These are phyloP conservation scores for Gnomoniopsis sp. DNA, from an alignment of 2,329 filamentous ascomycete genomes.

Conservation along the genomic window DNA sequence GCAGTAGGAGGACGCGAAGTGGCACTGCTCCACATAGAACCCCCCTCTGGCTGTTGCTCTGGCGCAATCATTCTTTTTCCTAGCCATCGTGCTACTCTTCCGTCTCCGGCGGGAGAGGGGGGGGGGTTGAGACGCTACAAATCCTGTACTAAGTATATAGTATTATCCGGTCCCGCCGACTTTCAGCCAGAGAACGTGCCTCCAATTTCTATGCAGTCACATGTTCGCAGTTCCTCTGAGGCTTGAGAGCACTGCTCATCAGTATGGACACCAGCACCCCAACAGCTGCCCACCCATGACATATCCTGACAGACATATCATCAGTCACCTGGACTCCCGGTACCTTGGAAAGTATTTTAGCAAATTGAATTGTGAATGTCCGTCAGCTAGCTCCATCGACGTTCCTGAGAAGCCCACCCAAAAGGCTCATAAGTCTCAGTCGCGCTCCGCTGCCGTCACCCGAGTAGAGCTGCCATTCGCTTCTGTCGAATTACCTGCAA, in stretches of 20 bases:
- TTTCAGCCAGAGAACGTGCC: neutral
- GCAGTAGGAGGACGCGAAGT: constrained; percentile 36
- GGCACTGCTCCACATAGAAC: constrained; percentile 40
- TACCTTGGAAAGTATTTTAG: constrained; percentile 1
- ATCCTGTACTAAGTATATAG: constrained; percentile 30
- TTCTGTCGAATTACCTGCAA: constrained; percentile 12
- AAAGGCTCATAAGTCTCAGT: neutral
- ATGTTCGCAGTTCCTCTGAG: neutral
- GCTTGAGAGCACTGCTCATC: constrained; percentile 10
- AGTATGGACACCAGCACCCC: neutral
- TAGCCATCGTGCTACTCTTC: constrained; percentile 22
- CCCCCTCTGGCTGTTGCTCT: constrained; percentile 41
- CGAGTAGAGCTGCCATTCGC: constrained; percentile 27
- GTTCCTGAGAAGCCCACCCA: constrained; percentile 17
- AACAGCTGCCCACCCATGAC: neutral
- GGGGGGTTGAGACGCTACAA: constrained; percentile 16
- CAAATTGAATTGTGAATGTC: neutral
- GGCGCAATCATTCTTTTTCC: constrained; percentile 29
- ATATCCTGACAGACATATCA: constrained; percentile 3
- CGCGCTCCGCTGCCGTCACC: constrained; percentile 3
- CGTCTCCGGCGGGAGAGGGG: constrained; percentile 23
- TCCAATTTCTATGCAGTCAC: neutral
- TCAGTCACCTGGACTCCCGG: constrained; percentile 13
- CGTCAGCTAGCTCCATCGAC: constrained; percentile 18
- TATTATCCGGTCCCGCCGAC: no score